These are phyloP conservation scores for Steccherinum ochraceum DNA, from an alignment of 768 basidiomycete genomes.

Conservation along the genomic window DNA sequence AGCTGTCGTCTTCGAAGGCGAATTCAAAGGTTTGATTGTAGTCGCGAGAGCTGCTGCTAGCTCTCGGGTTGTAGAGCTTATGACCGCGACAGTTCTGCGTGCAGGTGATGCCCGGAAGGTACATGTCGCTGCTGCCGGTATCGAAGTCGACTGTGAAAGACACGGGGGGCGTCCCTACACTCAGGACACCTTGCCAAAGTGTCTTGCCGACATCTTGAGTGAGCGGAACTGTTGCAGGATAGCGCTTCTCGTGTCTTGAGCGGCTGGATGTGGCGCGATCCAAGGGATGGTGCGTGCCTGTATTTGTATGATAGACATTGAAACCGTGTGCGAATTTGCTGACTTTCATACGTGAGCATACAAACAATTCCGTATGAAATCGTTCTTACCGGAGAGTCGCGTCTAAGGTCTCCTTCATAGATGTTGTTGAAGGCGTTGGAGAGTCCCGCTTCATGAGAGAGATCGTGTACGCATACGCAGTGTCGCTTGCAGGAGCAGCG, in stretches of 20 bases:
- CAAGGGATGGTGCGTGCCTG: not conserved
- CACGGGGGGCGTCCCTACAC: conserved; percentile 41
- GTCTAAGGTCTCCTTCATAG: too few relatives aligned
- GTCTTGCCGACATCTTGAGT: conserved; percentile 29
- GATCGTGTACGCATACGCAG: too few relatives aligned
- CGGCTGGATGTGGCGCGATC: not conserved
- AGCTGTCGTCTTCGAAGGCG: conserved; percentile 42
- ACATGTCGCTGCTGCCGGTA: conserved; percentile 41
- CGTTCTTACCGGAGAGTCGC: too few relatives aligned
- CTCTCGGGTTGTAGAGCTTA: conserved; percentile 28
- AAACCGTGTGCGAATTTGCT: conserved; percentile 1
- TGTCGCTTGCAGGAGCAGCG: not conserved
- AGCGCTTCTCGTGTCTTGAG: not conserved
- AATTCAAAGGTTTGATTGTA: conserved; percentile 31
- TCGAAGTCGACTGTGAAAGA: conserved; percentile 33
- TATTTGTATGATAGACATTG: not conserved
- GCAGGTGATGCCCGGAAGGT: conserved; percentile 37
- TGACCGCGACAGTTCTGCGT: conserved; percentile 31
- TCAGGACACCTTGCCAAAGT: conserved; percentile 41
- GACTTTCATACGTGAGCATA: too few relatives aligned
- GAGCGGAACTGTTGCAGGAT: not conserved
- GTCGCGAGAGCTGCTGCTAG: conserved; percentile 32
- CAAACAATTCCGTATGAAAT: too few relatives aligned
- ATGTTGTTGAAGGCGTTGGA: too few relatives aligned
- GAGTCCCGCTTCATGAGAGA: not conserved